Base-by-base conservation (phyloP, 257 asterid species). In the Nicotiana knightiana region DNA sequence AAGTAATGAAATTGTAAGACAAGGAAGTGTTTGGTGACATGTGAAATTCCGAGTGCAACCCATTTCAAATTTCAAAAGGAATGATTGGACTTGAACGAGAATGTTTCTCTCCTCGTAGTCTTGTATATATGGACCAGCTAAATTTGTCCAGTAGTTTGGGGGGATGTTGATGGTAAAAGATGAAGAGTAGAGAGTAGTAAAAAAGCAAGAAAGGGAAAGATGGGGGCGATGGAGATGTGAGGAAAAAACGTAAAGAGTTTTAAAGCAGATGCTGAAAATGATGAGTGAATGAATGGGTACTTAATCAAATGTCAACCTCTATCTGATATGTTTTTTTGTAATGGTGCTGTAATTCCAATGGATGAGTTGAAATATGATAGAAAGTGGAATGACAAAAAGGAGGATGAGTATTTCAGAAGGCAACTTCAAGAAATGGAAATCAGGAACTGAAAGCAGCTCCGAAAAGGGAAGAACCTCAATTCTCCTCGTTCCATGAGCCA, bases 301-400 rank as follows among this genome's bases (percentile, higher is more conserved):
- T 35, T 26, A 76, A 48, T 85, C 67, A 61, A 9, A 79, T 26
- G 83, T 80, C 88, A 37, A 88, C 76, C 48, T 84, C 83, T n/a
- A 57, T 53, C 54, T 76, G 86, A 73, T 83, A 77, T 61, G 67
- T 61, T 32, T 73, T 21, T 30, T 39, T 16, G 51, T 43, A 6
- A 53, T 1, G 58, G 15, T 53, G 18, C 51, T 53, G 59, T 71
- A 71, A 65, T 83, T 81, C 48, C 81, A 13, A 68, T 66, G 85
- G 81, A 43, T 53, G 58, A 51, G 39, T 54, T 79, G 86, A 87
- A 71, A 32, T 7, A 81, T 86, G 90, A 90, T 85, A 77, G 85
- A 87, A 85, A 89, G 62, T 65, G 78, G 81, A 83, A 85, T 85
- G 88, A 85, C 87, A 87, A 84, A 83, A 86, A 43, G 51, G 83